Evolutionary conservation across 2,329 filamentous ascomycete genomes (phyloP), one percentile per base, ranked within the genome.

Genomic region (Ophiostoma ips): DNA sequence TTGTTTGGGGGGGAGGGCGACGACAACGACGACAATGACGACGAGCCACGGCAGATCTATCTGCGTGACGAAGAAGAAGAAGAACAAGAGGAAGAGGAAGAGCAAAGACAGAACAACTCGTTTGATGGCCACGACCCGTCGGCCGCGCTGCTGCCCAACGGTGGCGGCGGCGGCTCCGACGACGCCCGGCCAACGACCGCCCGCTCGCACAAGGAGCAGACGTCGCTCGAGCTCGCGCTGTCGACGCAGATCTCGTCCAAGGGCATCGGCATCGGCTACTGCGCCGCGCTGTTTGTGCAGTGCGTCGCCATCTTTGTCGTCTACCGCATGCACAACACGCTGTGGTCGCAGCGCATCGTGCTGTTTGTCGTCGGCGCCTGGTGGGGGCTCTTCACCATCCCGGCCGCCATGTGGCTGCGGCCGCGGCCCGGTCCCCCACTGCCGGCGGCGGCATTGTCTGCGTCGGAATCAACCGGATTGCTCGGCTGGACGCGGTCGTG

Each of bases 311-410:
- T 96, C 53, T 66, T 85, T 46, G 76, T 95, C 37, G 75, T 96
- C 3, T 72, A 88, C 36, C 67, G 71, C 2, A 78, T 86, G 62
- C 75, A 79, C 35, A 89, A 87, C 53, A 84, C 85, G 4, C 89
- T 84, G 0, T 89, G 89, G 70, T 86, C 87, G 0, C 80, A 95
- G 43, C 81, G 89, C 3, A 72, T 96, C 3, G 90, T 92, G 0
- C 74, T 98, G 10, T 88, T 94, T 63, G 68, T 89, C 51, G 81
- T 96, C 49, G 92, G 92, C 33, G 64, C 79, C 28, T 98, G 92
- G 92, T 98, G 92, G 92, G 79, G 89, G 41, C 52, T 84, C 33
- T 96, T 98, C 63, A 94, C 87, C 3, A 79, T 96, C 50, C 92
- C 92, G 0, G 81, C 87, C 1, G 87, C 86, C 2, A 66, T 94